Evolutionary conservation across 1,284 basidiomycete species (phyloP), one percentile per base, ranked within the genome.

Genomic region (Takashimella koratensis): DNA sequence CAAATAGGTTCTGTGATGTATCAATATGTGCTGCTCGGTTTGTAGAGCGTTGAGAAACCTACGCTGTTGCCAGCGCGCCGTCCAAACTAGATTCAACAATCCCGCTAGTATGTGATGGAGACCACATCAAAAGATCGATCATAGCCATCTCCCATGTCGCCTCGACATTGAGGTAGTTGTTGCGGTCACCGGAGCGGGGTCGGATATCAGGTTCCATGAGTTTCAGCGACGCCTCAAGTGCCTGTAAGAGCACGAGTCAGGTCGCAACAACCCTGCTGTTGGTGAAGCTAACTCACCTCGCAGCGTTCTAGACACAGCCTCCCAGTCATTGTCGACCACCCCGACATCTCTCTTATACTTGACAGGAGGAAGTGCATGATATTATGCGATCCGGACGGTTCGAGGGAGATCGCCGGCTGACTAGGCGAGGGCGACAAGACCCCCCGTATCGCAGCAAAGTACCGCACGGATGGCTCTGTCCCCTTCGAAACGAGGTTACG

Each of bases 241-340:
- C 58, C 59, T 60, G 51, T 4, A 44, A 6, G 24, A 43, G 43
- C n/a, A 22, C 4, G n/a, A n/a, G n/a, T n/a, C n/a, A n/a, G n/a
- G n/a, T n/a, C n/a, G n/a, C n/a, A n/a, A n/a, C n/a, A n/a, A n/a
- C n/a, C n/a, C n/a, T n/a, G n/a, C n/a, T n/a, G n/a, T n/a, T n/a
- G n/a, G n/a, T n/a, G n/a, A n/a, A 25, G 24, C n/a, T n/a, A n/a
- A 57, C 64, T 54, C 45, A 61, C 65, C 53, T 66, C 62, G 27
- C 64, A 63, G 3, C 67, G 46, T 26, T 67, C 67, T 13, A 58
- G 56, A 45, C 60, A 62, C 19, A 65, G 42, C 19, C 58, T 47
- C 3, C 66, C 66, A 40, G 67, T 65, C 66, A 70, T 70, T 0
- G 67, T 64, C 12, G 63, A 59, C 64, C 65, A 70, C 2, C 67